Conservation (phyloP, 495 filamentous ascomycete species). For the Hypoxylon cercidicola region DNA sequence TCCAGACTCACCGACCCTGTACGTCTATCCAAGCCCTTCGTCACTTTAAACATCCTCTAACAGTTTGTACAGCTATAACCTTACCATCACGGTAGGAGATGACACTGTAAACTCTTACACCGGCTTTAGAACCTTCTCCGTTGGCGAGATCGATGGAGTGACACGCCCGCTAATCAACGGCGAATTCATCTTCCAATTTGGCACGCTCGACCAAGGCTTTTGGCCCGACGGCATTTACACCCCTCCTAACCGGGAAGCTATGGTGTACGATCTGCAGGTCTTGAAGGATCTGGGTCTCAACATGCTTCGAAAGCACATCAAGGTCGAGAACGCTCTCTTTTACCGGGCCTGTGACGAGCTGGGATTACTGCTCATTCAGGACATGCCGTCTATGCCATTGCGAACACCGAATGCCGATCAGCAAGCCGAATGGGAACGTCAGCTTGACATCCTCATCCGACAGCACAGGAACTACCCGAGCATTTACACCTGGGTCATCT, state of each 20-base stretch:
- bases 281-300: conserved; percentile 73
- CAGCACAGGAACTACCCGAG: conserved; percentile 71
- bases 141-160: conserved; percentile 65
- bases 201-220: conserved; percentile 74
- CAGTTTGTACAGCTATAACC: conserved; percentile 57
- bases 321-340: conserved; percentile 72
- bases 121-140: conserved; percentile 71
- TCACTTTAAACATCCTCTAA: neutral
- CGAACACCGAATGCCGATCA: conserved; percentile 56
- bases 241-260: conserved; percentile 69
- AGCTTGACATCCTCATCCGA: conserved; percentile 68
- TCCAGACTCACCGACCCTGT: conserved; percentile 66
- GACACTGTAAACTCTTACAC: conserved; percentile 69
- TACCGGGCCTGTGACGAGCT: conserved; percentile 73
- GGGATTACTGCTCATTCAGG: conserved; percentile 72
- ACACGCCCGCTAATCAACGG: conserved; percentile 70
- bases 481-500: conserved; percentile 69
- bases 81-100: conserved; percentile 64
- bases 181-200: conserved; percentile 72
- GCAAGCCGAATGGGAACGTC: conserved; percentile 69
- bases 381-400: conserved; percentile 69
- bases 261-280: conserved; percentile 70
- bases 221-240: conserved; percentile 75
- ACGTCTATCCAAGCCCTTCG: conserved; percentile 2
- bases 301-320: conserved; percentile 77